Evolutionary conservation across 164 flowering plant genomes (phyloP).

Genomic region (Sextonia rubra): DNA sequence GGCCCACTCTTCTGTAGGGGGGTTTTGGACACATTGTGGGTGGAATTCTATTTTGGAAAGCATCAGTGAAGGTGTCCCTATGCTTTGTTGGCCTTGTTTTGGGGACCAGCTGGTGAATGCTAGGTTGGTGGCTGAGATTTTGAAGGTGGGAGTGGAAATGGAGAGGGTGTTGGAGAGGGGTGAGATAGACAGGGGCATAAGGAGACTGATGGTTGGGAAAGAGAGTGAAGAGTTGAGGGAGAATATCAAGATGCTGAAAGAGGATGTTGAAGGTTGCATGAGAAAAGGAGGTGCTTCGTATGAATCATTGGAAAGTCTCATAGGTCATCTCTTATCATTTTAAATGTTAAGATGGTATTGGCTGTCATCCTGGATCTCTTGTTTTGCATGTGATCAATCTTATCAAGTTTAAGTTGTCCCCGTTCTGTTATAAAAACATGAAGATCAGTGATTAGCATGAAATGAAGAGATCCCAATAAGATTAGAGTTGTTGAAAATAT

Average conservation of each 20-base stretch:
- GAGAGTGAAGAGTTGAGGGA: not conserved
- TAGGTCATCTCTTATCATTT: too few species aligned
- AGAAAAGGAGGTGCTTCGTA: not conserved
- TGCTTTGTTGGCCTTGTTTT: not conserved
- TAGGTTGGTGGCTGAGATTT: not conserved
- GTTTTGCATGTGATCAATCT: too few species aligned
- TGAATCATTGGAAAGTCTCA: not conserved
- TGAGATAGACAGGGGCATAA: not conserved
- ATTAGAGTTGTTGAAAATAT: too few species aligned
- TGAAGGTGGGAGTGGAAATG: not conserved
- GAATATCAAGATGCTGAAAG: not conserved
- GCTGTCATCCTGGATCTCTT: too few species aligned
- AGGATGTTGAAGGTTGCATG: not conserved
- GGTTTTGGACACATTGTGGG: not conserved
- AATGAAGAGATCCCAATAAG: too few species aligned
- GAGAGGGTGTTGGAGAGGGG: not conserved
- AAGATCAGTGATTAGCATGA: too few species aligned
- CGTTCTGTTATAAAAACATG: too few species aligned
- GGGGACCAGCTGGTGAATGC: not conserved
- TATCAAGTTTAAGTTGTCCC: too few species aligned
- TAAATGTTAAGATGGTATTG: too few species aligned
- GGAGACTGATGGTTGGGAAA: not conserved
- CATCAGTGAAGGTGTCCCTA: not conserved
- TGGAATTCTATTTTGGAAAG: not conserved
- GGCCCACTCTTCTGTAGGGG: not conserved